Evolutionary conservation across 768 basidiomycete genomes (phyloP), one percentile per base, ranked within the genome.

Genomic region (Auricularia cornea): DNA sequence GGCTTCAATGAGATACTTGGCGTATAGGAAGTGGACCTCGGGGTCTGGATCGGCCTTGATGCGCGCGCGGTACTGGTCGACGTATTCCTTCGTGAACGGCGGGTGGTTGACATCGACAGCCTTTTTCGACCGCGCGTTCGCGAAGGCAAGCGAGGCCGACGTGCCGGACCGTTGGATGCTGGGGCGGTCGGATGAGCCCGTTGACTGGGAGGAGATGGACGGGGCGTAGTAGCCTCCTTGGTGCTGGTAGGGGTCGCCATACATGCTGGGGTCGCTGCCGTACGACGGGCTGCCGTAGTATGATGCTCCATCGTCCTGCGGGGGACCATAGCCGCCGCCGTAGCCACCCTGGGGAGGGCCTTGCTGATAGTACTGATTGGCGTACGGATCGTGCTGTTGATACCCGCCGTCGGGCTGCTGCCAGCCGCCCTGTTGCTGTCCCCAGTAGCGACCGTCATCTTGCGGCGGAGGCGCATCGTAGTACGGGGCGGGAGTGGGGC

Each of bases 1-100:
- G 32, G 97, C 97, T 70, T 98, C 97, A 72, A 99, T 94, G 64
- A 99, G 86, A 73, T 98, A 99, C 77, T 96, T 98, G n/a, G 95
- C 92, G 72, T 97, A 99, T 29, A 89, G 79, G 74, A 98, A 98
- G 73, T 98, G 97, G 29, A 95, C 92, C 74, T 98, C 97, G 1
- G 96, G 96, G 72, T 99, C 97, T 2, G 95, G 95, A 74, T 99
- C 97, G 31, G 85, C 89, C 75, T 98, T 98, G 78, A 99, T 97
- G 60, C 97, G 87, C 63, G 90, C 89, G 23, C 97, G 91, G 76
- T 99, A 99, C 72, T 97, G 89, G 71, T 99, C 97, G 68, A 99
- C 94, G 72, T 95, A 97, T 69, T 94, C 89, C 72, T 94, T 95
- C 20, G 94, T 97, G 73, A 87, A 95, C 2, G 95, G 95, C 28